Evolutionary conservation across 2,329 filamentous ascomycete genomes (phyloP), one percentile per base, ranked within the genome.

Genomic region (Podosphaera aphanis): DNA sequence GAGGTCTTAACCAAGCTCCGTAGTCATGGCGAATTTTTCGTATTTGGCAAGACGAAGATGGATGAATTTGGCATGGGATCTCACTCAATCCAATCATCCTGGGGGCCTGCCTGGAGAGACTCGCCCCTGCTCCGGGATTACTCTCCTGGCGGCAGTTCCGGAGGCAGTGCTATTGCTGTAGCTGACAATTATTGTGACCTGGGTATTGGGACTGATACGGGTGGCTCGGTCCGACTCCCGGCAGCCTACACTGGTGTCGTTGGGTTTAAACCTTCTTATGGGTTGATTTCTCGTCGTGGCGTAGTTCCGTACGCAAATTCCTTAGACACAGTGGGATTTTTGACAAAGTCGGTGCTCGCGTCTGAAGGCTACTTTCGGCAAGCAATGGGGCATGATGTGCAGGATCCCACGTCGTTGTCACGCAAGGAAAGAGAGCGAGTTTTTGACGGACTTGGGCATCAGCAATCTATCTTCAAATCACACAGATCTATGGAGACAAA

Each of bases 1-100:
- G 88, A 83, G 7, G 77, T 94, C 16, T 74, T 92, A 29, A 64
- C 68, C 44, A 71, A 77, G 54, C 68, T 94, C 29, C 70, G 71
- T 47, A 59, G 65, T 23, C 21, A 33, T 27, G 68, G 71, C 4
- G 80, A 79, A 37, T 76, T 74, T 5, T 60, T 4, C 19, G n/a
- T 70, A 5, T 60, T 88, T 1, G 80, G 79, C 5, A 93, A 93
- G 62, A 86, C 84, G 2, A 93, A 93, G 59, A 76, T 95, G 67
- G 90, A 95, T 62, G 90, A 93, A 59, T 93, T 93, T 59, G 85
- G 86, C 23, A 93, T 93, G 86, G 85, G 85, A 2, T 92, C 84
- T 7, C 79, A 93, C 58, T 80, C 77, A 1, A 70, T 68, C 18
- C 64, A 78, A 55, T 85, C 83, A 0, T 63, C 67, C 46, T 74